Conservation (phyloP, 2,329 filamentous ascomycete species). For the Sclerotinia glacialis region DNA sequence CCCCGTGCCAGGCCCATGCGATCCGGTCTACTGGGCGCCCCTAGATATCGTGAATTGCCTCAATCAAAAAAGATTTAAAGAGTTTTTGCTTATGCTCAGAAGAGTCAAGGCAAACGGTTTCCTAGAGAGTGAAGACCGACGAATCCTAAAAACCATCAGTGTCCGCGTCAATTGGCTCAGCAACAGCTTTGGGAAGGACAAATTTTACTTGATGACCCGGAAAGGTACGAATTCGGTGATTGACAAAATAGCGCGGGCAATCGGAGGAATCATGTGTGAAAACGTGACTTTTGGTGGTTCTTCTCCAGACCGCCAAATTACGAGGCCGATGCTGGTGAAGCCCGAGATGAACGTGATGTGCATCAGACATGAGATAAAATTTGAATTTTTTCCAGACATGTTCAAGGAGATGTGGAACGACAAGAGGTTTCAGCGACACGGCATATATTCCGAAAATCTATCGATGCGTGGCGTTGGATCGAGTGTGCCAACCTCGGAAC, state of each 20-base stretch:
- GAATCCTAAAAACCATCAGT: background rate
- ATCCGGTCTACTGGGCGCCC: background rate
- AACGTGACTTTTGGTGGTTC: background rate
- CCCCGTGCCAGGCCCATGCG: background rate
- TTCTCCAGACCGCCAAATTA: background rate
- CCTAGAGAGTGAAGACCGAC: background rate
- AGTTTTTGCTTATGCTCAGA: background rate
- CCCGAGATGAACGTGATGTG: too few species aligned
- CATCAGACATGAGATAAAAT: too few species aligned
- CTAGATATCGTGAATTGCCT: background rate
- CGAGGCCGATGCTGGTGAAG: too few species aligned
- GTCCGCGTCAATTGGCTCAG: background rate
- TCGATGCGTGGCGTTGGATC: background rate
- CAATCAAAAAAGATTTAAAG: background rate
- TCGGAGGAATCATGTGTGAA: background rate
- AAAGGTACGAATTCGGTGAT: background rate
- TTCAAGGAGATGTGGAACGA: background rate
- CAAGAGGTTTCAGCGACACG: background rate
- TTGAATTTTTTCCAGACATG: background rate
- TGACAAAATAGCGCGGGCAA: background rate
- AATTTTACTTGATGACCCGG: background rate
- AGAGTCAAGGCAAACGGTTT: background rate
- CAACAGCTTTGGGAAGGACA: background rate
- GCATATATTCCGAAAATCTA: background rate
- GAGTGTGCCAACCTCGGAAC: background rate